These are phyloP conservation scores for Plectosphaerella sp. DNA, from an alignment of 2,329 filamentous ascomycete species.

Conservation along the genomic window DNA sequence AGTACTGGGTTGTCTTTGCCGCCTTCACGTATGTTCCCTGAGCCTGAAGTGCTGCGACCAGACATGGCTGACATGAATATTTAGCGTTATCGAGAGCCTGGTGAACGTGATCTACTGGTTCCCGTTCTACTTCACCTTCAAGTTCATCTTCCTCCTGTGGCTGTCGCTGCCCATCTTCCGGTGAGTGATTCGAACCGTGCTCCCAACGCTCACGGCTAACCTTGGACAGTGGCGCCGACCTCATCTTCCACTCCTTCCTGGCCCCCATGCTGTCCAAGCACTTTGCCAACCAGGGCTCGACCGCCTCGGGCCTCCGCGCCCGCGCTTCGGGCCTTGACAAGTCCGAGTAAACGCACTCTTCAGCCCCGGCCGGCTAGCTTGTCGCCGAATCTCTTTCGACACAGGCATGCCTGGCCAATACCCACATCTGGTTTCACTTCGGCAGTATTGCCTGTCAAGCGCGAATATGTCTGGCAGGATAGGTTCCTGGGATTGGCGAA, in stretches of 20 bases:
- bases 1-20: slow-evolving; percentile 87
- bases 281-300: slow-evolving; percentile 64
- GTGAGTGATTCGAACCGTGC: slow-evolving; percentile 50
- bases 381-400: no score
- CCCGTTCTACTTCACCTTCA: slow-evolving; percentile 99
- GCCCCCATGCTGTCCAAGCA: slow-evolving; percentile 89
- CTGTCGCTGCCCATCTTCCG: slow-evolving; percentile 90
- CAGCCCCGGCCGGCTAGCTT: neutral
- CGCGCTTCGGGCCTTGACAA: slow-evolving; percentile 78
- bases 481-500: neutral
- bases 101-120: slow-evolving; percentile 89
- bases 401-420: no score
- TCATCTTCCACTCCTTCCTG: slow-evolving; percentile 95
- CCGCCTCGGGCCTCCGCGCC: slow-evolving; percentile 81
- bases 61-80: slow-evolving; percentile 5
- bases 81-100: slow-evolving; percentile 71
- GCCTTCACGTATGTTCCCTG: slow-evolving; percentile 61
- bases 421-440: no score
- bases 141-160: slow-evolving; percentile 97
- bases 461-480: no score
- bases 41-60: slow-evolving; percentile 2
- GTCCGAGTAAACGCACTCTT: slow-evolving; percentile 49
- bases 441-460: no score
- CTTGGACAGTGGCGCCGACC: slow-evolving; percentile 73
- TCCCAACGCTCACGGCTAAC: neutral